Percentiles rank a stretch among this genome's conserved stretches.
These are phyloP conservation scores for Clarireedia sp. DNA, from an alignment of 2,329 filamentous ascomycete species.

Conservation along the genomic window DNA sequence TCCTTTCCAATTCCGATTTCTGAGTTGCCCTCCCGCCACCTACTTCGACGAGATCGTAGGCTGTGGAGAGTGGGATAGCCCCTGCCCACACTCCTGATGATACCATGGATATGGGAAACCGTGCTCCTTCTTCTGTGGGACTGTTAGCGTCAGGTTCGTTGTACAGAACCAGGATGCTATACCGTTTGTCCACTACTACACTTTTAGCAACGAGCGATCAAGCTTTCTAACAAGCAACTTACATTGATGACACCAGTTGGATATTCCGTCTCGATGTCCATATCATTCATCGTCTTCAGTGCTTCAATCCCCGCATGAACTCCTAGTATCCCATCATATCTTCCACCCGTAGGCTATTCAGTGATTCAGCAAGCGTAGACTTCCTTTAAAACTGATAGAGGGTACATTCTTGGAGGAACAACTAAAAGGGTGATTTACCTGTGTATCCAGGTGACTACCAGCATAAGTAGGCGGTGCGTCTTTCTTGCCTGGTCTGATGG, in stretches of 20 bases:
- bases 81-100: constrained; percentile 71
- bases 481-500: constrained; percentile 54
- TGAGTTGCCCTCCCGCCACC: constrained; percentile 52
- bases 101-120: constrained; percentile 69
- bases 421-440: constrained; percentile 25
- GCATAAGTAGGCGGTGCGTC: constrained; percentile 57
- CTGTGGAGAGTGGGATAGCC: constrained; percentile 53
- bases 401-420: not conserved
- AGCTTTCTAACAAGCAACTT: not conserved
- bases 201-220: constrained; percentile 37
- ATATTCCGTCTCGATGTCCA: constrained; percentile 58
- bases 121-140: constrained; percentile 64
- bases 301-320: constrained; percentile 67
- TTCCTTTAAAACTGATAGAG: not conserved
- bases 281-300: constrained; percentile 59
- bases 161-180: not conserved
- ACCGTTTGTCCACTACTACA: constrained; percentile 10
- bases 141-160: not conserved
- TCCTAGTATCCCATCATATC: constrained; percentile 69
- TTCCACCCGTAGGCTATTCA: constrained; percentile 49
- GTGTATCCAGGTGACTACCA: constrained; percentile 62
- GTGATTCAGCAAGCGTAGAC: not conserved
- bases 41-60: constrained; percentile 56
- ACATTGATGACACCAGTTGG: constrained; percentile 23
- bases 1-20: constrained; percentile 61